phyloP scores from a whole-genome alignment of 202 grass and related monocot species.

The Zoysia matrella region DNA sequence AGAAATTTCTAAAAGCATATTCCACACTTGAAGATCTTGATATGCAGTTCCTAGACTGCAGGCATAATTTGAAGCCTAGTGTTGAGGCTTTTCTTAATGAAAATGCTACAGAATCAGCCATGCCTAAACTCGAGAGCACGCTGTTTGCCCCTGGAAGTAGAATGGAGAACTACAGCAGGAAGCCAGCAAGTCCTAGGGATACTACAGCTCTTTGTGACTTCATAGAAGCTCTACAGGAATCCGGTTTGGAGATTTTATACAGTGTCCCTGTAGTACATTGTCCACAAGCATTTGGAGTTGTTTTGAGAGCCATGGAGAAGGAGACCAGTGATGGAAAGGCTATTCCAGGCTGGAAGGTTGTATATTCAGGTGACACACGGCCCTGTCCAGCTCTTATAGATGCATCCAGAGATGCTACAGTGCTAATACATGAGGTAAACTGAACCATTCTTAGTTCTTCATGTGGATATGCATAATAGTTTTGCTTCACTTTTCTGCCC shows the following conservation, averaged over 20 bases:
- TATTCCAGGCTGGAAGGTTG: conserved; percentile 89
- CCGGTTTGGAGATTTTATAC: conserved; percentile 74
- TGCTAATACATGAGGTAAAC: conserved; percentile 93
- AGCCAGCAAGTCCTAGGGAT: conserved; percentile 69
- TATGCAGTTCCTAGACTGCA: conserved; percentile 97
- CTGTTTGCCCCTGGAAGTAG: conserved; percentile 79
- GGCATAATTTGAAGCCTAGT: conserved; percentile 64
- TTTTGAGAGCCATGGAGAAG: conserved; percentile 60
- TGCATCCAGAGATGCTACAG: conserved; percentile 79
- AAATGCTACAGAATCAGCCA: conserved; percentile 19
- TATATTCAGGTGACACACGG: conserved; percentile 92
- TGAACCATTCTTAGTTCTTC: background rate
- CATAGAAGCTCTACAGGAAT: conserved; percentile 62
- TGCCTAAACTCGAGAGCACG: conserved; percentile 44
- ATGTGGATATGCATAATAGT: background rate
- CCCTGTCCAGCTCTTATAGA: conserved; percentile 82
- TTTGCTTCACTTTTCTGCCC: background rate
- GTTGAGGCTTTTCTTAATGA: conserved; percentile 49
- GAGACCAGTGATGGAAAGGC: conserved; percentile 51
- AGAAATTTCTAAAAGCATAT: conserved; percentile 96
- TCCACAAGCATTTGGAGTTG: conserved; percentile 87
- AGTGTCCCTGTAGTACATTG: conserved; percentile 91
- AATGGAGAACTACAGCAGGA: conserved; percentile 87
- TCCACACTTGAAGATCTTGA: conserved; percentile 88
- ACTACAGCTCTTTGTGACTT: conserved; percentile 58